Evolutionary conservation across 495 filamentous ascomycete species (phyloP).

Genomic region (Astrothelium subdiscretum): DNA sequence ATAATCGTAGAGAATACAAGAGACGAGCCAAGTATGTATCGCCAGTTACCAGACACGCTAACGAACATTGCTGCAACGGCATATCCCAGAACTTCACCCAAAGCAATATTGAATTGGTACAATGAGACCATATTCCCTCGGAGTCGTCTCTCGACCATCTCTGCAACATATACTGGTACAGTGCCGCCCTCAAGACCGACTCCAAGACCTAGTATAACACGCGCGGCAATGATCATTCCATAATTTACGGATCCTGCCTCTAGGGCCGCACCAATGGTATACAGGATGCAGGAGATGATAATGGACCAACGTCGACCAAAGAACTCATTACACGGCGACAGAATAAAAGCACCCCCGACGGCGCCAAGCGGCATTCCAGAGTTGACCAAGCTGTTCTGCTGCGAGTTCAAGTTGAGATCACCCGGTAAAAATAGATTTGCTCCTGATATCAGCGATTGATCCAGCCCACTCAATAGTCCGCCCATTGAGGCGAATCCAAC

Average conservation of each 20-base stretch:
- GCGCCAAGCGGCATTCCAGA: constrained; percentile 51
- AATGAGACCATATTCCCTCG: constrained; percentile 52
- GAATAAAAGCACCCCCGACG: constrained; percentile 46
- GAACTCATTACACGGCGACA: constrained; percentile 46
- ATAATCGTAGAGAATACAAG: constrained; percentile 53
- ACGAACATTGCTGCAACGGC: constrained; percentile 52
- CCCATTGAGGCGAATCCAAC: constrained; percentile 54
- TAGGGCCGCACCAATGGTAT: constrained; percentile 47
- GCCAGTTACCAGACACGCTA: constrained; percentile 47
- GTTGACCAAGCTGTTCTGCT: constrained; percentile 42
- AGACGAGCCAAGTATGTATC: constrained; percentile 53
- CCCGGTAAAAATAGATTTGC: constrained; percentile 46
- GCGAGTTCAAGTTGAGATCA: constrained; percentile 33
- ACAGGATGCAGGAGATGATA: constrained; percentile 44
- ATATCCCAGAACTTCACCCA: constrained; percentile 52
- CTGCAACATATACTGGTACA: constrained; percentile 45
- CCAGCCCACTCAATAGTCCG: constrained; percentile 49
- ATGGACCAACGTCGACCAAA: constrained; percentile 48
- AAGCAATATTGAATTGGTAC: constrained; percentile 52
- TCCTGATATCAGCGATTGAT: constrained; percentile 49
- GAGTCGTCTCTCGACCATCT: constrained; percentile 38
- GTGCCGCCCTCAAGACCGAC: constrained; percentile 52
- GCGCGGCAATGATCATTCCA: constrained; percentile 48
- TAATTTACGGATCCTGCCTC: constrained; percentile 48
- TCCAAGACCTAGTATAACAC: constrained; percentile 48